phyloP scores from a whole-genome alignment of 148 eudicot species.

The Camellia lanceoleosa region DNA sequence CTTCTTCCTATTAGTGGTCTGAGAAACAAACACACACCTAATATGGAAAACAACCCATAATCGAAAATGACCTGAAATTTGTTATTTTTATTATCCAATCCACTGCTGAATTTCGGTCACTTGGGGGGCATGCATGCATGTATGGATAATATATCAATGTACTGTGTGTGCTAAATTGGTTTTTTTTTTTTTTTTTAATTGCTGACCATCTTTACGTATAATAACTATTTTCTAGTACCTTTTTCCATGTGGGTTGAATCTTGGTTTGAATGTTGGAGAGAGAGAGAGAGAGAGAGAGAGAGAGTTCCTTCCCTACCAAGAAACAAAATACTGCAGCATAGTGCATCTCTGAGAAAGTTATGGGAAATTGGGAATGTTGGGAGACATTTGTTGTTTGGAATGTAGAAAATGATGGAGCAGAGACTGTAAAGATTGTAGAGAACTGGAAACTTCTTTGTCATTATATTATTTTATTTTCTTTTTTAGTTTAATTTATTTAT shows the following conservation, averaged over 20 bases:
- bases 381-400: background rate
- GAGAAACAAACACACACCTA: background rate
- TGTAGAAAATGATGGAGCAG: background rate
- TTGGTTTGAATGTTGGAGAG: background rate
- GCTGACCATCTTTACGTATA: background rate
- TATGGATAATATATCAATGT: background rate
- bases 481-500: too few species aligned
- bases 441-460: background rate
- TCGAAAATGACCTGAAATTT: background rate
- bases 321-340: background rate
- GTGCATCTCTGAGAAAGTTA: background rate
- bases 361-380: background rate
- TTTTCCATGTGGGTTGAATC: background rate
- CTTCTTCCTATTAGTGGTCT: background rate
- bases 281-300: slow-evolving; percentile 10
- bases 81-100: background rate
- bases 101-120: background rate
- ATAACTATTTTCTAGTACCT: background rate
- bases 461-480: background rate
- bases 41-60: background rate
- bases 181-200: background rate
- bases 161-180: background rate
- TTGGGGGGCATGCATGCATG: background rate
- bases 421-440: background rate
- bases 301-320: background rate